These are phyloP conservation scores for Trichosporon ovoides DNA, from an alignment of 1,284 basidiomycete species.

Conservation along the genomic window DNA sequence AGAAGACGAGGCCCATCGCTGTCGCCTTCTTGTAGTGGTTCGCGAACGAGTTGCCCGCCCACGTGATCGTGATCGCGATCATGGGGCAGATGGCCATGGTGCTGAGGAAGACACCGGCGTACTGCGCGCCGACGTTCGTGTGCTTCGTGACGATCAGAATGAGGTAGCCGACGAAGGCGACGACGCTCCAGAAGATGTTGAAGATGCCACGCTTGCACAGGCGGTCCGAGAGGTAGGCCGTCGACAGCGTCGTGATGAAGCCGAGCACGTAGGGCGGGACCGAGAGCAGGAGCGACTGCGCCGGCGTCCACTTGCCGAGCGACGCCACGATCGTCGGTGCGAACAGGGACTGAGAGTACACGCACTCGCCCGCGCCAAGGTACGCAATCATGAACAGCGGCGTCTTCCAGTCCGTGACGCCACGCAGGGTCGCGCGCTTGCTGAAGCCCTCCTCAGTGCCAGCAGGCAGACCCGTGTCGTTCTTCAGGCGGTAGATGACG, in stretches of 20 bases:
- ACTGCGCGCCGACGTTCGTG: constrained; percentile 34
- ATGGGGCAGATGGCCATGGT: constrained; percentile 46
- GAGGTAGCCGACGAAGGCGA: constrained; percentile 49
- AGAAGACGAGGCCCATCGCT: constrained; percentile 51
- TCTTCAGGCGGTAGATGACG: constrained; percentile 42
- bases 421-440: constrained; percentile 31
- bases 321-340: constrained; percentile 47
- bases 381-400: constrained; percentile 44
- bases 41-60: constrained; percentile 48
- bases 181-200: constrained; percentile 47
- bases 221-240: constrained; percentile 46
- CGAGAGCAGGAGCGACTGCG: constrained; percentile 46
- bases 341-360: constrained; percentile 47
- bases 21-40: constrained; percentile 47
- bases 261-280: constrained; percentile 50
- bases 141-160: constrained; percentile 2
- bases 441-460: constrained; percentile 38
- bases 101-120: constrained; percentile 49
- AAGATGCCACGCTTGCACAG: constrained; percentile 44
- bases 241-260: constrained; percentile 49
- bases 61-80: constrained; percentile 50
- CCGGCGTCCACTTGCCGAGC: constrained; percentile 43
- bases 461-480: constrained; percentile 39
- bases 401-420: constrained; percentile 44
- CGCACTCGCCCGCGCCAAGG: constrained; percentile 43